These are phyloP conservation scores for Rutstroemia sydowiana DNA, from an alignment of 2,329 filamentous ascomycete genomes.

Conservation along the genomic window DNA sequence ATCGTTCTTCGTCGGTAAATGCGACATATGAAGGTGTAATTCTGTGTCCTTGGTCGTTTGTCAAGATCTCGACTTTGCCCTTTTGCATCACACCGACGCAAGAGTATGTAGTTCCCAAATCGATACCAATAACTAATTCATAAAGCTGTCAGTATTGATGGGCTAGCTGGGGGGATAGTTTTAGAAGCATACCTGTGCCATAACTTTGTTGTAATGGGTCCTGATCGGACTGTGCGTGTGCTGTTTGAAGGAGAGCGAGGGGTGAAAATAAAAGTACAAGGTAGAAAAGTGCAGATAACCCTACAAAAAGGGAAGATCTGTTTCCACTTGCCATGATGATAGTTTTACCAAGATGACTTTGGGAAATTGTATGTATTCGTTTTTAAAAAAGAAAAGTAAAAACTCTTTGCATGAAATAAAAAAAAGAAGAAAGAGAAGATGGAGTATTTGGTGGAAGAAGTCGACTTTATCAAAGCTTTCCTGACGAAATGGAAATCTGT, in stretches of 20 bases:
- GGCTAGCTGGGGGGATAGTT: background rate
- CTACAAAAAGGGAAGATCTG: slow-evolving; percentile 63
- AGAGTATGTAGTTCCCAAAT: slow-evolving; percentile 83
- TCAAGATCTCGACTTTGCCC: slow-evolving; percentile 90
- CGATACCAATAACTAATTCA: slow-evolving; percentile 75
- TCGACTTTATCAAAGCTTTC: slow-evolving; percentile 11
- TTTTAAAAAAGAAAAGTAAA: slow-evolving; percentile 3
- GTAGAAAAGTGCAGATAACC: slow-evolving; percentile 87
- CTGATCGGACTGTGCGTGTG: slow-evolving; percentile 64
- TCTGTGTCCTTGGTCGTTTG: slow-evolving; percentile 95
- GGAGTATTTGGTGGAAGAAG: background rate
- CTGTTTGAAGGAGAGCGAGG: slow-evolving; percentile 72
- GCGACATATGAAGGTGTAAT: slow-evolving; percentile 98
- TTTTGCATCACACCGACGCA: slow-evolving; percentile 96
- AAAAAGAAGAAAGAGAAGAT: background rate
- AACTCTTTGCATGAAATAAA: slow-evolving; percentile 6
- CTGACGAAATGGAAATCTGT: slow-evolving; percentile 24
- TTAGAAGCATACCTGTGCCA: slow-evolving; percentile 52
- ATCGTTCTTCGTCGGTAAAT: slow-evolving; percentile 96
- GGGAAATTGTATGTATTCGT: background rate
- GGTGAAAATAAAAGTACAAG: slow-evolving; percentile 84
- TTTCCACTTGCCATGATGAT: slow-evolving; percentile 52
- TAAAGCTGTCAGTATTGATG: slow-evolving; percentile 12
- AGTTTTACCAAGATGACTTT: slow-evolving; percentile 15
- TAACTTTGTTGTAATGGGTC: slow-evolving; percentile 60